Evolutionary conservation across 1,284 basidiomycete species (phyloP).

Genomic region (Puccinia coronata): DNA sequence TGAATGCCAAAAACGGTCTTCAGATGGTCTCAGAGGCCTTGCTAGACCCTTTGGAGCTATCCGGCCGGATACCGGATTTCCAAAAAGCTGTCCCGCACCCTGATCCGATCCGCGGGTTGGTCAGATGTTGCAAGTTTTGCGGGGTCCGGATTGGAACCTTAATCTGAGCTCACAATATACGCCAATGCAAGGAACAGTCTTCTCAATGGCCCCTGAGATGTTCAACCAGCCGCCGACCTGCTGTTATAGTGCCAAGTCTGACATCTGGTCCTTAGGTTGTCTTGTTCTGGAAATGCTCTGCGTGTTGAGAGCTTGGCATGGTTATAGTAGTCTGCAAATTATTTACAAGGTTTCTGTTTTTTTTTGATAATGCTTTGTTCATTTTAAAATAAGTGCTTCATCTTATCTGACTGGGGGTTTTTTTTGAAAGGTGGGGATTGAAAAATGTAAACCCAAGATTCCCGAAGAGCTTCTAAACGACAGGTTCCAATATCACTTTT

Average conservation of each 20-base stretch:
- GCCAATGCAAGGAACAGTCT: conserved; percentile 89
- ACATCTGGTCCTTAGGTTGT: conserved; percentile 98
- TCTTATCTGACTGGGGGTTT: conserved; percentile 26
- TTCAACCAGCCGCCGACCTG: conserved; percentile 70
- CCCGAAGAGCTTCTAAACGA: conserved; percentile 77
- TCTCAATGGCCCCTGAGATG: conserved; percentile 99
- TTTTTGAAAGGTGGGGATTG: conserved; percentile 69
- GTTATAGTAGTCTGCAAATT: conserved; percentile 82
- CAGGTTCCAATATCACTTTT: conserved; percentile 77
- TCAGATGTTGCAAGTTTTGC: too few relatives aligned
- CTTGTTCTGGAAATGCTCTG: conserved; percentile 98
- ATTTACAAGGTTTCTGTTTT: conserved; percentile 74
- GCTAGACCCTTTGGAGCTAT: too few relatives aligned
- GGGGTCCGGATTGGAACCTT: too few relatives aligned
- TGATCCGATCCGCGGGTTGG: too few relatives aligned
- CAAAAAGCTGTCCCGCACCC: too few relatives aligned
- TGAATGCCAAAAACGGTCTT: too few relatives aligned
- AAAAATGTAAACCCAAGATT: conserved; percentile 80
- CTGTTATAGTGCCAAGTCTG: conserved; percentile 90
- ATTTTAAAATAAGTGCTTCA: not conserved
- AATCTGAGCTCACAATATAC: conserved; percentile 71
- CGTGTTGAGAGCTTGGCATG: conserved; percentile 86
- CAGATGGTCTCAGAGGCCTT: too few relatives aligned
- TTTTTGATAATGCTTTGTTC: conserved; percentile 7
- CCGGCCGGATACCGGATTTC: too few relatives aligned